A percentile compares a stretch with the other conserved stretches of the same genome.
Conservation (phyloP, 768 basidiomycete genomes). For the Leccinum subgranulosum region DNA sequence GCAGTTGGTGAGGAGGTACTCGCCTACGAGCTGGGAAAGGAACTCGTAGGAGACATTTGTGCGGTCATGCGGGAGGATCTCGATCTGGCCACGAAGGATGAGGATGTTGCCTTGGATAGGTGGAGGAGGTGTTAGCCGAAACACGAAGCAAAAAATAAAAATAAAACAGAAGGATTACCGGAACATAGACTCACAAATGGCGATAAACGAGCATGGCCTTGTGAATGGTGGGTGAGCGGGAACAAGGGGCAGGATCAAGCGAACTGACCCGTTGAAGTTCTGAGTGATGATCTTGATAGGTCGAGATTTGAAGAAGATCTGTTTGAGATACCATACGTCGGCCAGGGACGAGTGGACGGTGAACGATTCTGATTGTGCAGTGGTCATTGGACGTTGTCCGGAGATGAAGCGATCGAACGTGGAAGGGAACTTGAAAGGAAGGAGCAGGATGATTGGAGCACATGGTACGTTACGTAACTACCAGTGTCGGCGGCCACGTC, state of each 20-base stretch:
- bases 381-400: constrained; percentile 5
- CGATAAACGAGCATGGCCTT: constrained; percentile 90
- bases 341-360: constrained; percentile 28
- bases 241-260: too few species aligned
- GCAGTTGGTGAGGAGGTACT: constrained; percentile 65
- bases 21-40: constrained; percentile 78
- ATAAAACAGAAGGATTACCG: background rate
- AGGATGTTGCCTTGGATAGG: constrained; percentile 71
- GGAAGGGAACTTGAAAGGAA: background rate
- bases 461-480: background rate
- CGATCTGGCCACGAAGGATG: constrained; percentile 78
- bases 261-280: constrained; percentile 75
- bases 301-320: constrained; percentile 48
- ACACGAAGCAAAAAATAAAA: background rate
- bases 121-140: too few species aligned
- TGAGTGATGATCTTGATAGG: constrained; percentile 69
- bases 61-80: constrained; percentile 64
- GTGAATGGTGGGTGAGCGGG: background rate
- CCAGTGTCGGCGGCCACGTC: background rate
- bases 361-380: background rate
- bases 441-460: background rate
- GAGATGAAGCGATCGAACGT: constrained; percentile 12
- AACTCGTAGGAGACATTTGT: constrained; percentile 79
- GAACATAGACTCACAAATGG: constrained; percentile 56
- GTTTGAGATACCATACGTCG: constrained; percentile 80